phyloP scores from a whole-genome alignment of 1,284 basidiomycete species.

The Cutaneotrichosporon cavernicola region DNA sequence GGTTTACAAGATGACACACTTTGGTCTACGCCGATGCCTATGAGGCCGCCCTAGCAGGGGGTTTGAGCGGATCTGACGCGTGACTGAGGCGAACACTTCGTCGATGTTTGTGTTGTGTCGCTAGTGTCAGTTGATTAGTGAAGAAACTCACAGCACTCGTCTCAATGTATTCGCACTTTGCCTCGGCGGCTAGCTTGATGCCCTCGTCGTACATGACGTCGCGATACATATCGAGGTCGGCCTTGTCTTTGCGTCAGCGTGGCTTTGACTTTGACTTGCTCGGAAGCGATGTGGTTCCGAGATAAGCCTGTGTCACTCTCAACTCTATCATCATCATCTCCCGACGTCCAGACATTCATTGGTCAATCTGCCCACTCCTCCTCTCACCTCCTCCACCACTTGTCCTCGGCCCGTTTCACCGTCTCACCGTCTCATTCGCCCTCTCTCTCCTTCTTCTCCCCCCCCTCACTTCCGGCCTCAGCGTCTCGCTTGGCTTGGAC shows the following conservation, averaged over 20 bases:
- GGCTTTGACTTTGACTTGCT: too few species aligned
- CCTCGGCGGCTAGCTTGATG: slow-evolving; percentile 26
- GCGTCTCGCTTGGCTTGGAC: too few species aligned
- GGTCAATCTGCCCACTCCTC: too few species aligned
- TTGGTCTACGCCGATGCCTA: slow-evolving; percentile 14
- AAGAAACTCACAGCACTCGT: slow-evolving; percentile 39
- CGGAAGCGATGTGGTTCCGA: neutral
- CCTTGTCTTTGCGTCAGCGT: slow-evolving; percentile 37
- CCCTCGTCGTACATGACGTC: slow-evolving; percentile 30
- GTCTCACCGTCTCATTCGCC: neutral
- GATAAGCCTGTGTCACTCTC: too few species aligned
- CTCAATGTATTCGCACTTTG: slow-evolving; percentile 38
- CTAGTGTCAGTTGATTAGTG: slow-evolving; percentile 17
- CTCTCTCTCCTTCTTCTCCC: too few species aligned
- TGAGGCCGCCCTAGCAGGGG: slow-evolving; percentile 7
- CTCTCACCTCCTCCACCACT: too few species aligned
- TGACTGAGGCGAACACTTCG: slow-evolving; percentile 32
- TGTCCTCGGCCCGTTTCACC: too few species aligned
- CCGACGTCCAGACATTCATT: too few species aligned
- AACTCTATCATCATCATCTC: too few species aligned
- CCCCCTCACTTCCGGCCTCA: too few species aligned
- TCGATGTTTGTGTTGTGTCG: slow-evolving; percentile 27
- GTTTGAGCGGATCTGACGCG: slow-evolving; percentile 31
- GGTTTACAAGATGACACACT: slow-evolving; percentile 31
- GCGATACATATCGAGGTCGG: slow-evolving; percentile 38